These are phyloP conservation scores for Triticum dicoccoides DNA, from an alignment of 176 grass and related monocot species.

Conservation along the genomic window DNA sequence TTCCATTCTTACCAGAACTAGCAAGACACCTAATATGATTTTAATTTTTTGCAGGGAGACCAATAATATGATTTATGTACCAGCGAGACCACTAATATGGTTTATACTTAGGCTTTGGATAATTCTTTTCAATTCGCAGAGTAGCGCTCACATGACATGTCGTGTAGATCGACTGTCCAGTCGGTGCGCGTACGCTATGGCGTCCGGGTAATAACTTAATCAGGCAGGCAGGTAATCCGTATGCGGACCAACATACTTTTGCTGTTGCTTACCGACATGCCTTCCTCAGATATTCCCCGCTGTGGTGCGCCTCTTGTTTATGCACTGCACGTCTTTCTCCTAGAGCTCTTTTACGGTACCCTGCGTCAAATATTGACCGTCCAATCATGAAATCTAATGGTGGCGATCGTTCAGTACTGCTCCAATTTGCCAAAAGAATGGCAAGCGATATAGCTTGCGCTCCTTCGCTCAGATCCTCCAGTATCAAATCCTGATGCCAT, in stretches of 20 bases:
- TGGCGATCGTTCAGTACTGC: too few species aligned
- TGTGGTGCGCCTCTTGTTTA: background rate
- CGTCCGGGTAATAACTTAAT: too few species aligned
- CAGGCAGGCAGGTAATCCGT: slow-evolving; percentile 10
- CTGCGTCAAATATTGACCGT: too few species aligned
- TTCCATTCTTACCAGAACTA: background rate
- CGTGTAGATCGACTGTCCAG: background rate
- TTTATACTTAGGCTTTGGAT: background rate
- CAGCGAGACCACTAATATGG: too few species aligned
- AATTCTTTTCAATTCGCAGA: background rate
- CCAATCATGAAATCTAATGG: too few species aligned
- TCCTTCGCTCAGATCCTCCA: too few species aligned
- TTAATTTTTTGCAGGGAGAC: too few species aligned
- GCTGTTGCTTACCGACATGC: background rate
- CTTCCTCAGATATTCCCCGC: background rate
- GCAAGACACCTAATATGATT: background rate
- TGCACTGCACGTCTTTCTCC: background rate
- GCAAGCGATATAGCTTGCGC: too few species aligned
- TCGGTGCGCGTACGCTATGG: background rate
- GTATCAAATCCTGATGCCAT: too few species aligned
- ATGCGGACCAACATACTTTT: slow-evolving; percentile 17
- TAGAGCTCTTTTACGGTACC: too few species aligned
- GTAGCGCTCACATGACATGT: background rate
- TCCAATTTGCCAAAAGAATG: too few species aligned
- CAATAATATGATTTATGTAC: too few species aligned